Base-by-base conservation (phyloP, 2,329 filamentous ascomycete species). In the Alternaria metachromatica region DNA sequence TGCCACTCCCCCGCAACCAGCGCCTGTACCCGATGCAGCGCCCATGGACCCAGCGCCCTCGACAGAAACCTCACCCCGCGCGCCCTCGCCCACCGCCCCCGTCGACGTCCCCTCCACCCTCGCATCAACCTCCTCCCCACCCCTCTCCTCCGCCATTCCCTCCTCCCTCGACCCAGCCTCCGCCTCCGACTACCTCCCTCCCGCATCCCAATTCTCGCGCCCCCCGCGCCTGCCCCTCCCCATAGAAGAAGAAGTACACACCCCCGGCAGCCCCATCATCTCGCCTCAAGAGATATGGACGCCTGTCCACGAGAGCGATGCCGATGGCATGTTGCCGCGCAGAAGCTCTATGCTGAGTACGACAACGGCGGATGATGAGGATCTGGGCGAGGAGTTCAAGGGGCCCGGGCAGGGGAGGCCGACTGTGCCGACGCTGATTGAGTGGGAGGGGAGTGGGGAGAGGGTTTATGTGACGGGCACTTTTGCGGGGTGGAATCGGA, bases 391-490 rank as follows among this genome's bases (percentile, higher is more conserved):
- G 72, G 93, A 94, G 76, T 86, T 95, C 75, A 87, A 90, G 43
- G 82, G 81, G 62, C 79, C 82, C 20, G 88, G 92, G 33, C 69
- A 69, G 3, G 90, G 92, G 73, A 87, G 90, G 66, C 91, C 92
- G 43, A 92, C 92, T 8, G 92, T 98, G 45, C 92, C 93, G 2
- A 97, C 93, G 2, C 84, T 87, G 62, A 89, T 99, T 62, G 92
- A 96, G 81, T 99, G 96, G 96, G 87, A 87, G 69, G 87, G 88
- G 9, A 89, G 89, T 56, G 94, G 92, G 62, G 92, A 97, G 62
- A 96, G 94, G 81, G 89, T 98, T 68, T 99, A 97, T 79, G 94
- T 99, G 49, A 99, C 96, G 1, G 95, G 95, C 69, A 98, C 96
- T 20, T 97, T 98, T 77, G 96, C 97, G 73, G 92, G 95, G 26